Evolutionary conservation across 345 rosid species (phyloP).

Genomic region (Salix koriyanagi): DNA sequence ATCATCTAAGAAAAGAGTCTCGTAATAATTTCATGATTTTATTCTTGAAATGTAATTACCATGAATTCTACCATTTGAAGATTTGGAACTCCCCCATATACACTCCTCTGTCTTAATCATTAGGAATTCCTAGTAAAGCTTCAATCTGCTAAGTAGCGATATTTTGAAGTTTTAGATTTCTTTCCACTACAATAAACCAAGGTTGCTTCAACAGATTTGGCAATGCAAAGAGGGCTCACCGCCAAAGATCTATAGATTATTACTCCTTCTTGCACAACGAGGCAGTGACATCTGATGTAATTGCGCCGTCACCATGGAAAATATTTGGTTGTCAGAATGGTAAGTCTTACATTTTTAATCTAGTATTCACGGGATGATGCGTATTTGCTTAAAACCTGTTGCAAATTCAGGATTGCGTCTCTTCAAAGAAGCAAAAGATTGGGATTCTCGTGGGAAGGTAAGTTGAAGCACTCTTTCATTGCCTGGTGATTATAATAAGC

Average conservation of each 20-base stretch:
- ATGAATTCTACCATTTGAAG: not conserved
- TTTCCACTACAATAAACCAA: not conserved
- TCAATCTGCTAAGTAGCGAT: not conserved
- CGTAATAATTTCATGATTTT: not conserved
- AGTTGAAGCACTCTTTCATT: constrained; percentile 1
- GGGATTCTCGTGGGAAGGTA: constrained; percentile 60
- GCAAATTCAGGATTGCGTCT: constrained; percentile 67
- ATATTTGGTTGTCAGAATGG: constrained; percentile 96
- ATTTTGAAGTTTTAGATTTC: not conserved
- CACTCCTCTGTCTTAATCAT: not conserved
- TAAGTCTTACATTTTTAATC: constrained; percentile 20
- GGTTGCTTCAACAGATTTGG: constrained; percentile 19
- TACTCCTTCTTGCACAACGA: constrained; percentile 45
- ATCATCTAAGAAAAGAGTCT: not conserved
- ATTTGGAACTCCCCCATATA: not conserved
- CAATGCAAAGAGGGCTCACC: constrained; percentile 38
- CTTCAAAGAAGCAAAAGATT: constrained; percentile 86
- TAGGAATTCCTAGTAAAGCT: not conserved
- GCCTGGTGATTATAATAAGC: not conserved
- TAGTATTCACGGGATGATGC: not conserved
- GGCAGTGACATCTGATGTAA: constrained; percentile 61
- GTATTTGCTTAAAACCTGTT: not conserved
- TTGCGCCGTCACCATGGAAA: constrained; percentile 92
- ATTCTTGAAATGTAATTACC: not conserved
- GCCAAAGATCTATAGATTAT: constrained; percentile 49